These are phyloP conservation scores for Zygotorulaspora sp. DNA, from an alignment of 805 yeast genomes.

Conservation along the genomic window DNA sequence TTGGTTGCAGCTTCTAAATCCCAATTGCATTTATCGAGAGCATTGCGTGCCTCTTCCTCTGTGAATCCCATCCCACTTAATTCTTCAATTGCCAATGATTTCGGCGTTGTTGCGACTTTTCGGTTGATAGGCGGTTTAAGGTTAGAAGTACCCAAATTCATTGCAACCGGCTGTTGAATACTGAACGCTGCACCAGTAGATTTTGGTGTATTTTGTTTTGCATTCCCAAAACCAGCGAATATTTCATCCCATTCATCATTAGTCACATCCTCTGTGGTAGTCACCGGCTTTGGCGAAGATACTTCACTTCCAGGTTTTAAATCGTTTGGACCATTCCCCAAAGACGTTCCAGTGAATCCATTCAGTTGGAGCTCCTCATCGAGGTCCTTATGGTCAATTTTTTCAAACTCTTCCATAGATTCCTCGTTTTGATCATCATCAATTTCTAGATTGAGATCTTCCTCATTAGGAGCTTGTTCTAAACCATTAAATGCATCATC, in stretches of 20 bases:
- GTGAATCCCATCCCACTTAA: conserved; percentile 87
- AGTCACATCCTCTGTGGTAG: conserved; percentile 22
- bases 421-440: conserved; percentile 22
- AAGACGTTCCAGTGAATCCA: conserved; percentile 22
- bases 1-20: conserved; percentile 85
- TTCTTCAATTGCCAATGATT: conserved; percentile 63
- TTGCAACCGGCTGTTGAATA: conserved; percentile 19
- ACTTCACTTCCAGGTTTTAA: conserved; percentile 3
- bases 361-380: conserved; percentile 26
- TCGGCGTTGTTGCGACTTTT: conserved; percentile 43
- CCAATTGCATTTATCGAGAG: conserved; percentile 67
- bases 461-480: conserved; percentile 42
- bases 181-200: conserved; percentile 14
- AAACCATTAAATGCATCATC: conserved; percentile 44
- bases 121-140: conserved; percentile 22
- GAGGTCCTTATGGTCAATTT: conserved; percentile 24
- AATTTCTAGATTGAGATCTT: conserved; percentile 32
- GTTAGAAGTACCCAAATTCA: conserved; percentile 6
- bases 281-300: conserved; percentile 2
- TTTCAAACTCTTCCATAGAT: conserved; percentile 26
- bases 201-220: conserved; percentile 12
- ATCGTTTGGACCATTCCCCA: conserved; percentile 5
- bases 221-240: conserved; percentile 80
- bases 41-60: conserved; percentile 57
- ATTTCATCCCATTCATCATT: conserved; percentile 92